A percentile compares a stretch with the other conserved stretches of the same genome.
Evolutionary conservation across 2,329 filamentous ascomycete genomes (phyloP).

Genomic region (Ciborinia camelliae): DNA sequence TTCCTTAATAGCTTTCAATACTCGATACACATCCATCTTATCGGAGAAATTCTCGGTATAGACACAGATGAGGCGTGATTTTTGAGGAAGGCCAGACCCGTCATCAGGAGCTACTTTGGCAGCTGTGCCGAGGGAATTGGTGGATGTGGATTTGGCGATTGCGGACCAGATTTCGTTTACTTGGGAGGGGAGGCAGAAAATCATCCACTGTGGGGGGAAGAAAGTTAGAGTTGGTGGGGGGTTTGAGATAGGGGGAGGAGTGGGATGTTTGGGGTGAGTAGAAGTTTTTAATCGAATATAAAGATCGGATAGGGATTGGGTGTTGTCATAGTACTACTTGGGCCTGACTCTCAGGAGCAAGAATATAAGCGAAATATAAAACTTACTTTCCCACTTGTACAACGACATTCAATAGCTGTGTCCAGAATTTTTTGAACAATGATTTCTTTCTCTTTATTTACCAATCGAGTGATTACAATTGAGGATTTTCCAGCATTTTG

Average conservation of each 20-base stretch:
- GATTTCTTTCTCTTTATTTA: slow-evolving; percentile 40
- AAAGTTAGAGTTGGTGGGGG: slow-evolving; percentile 47
- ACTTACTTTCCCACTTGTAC: slow-evolving; percentile 64
- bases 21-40: slow-evolving; percentile 62
- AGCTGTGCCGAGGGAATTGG: slow-evolving; percentile 65
- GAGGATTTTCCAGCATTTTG: slow-evolving; percentile 37
- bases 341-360: slow-evolving; percentile 70
- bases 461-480: slow-evolving; percentile 24
- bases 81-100: slow-evolving; percentile 38
- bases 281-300: neutral
- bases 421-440: slow-evolving; percentile 55
- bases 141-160: slow-evolving; percentile 63
- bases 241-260: neutral
- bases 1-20: slow-evolving; percentile 59
- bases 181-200: slow-evolving; percentile 55
- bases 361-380: slow-evolving; percentile 38
- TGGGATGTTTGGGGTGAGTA: neutral
- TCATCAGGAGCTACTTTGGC: slow-evolving; percentile 68
- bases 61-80: slow-evolving; percentile 64
- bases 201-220: slow-evolving; percentile 69
- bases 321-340: slow-evolving; percentile 40
- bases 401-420: slow-evolving; percentile 55
- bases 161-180: slow-evolving; percentile 63
- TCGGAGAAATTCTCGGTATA: slow-evolving; percentile 76
- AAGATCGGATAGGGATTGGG: neutral